These are phyloP conservation scores for Lactarius hengduanensis DNA, from an alignment of 768 basidiomycete species.

Conservation along the genomic window DNA sequence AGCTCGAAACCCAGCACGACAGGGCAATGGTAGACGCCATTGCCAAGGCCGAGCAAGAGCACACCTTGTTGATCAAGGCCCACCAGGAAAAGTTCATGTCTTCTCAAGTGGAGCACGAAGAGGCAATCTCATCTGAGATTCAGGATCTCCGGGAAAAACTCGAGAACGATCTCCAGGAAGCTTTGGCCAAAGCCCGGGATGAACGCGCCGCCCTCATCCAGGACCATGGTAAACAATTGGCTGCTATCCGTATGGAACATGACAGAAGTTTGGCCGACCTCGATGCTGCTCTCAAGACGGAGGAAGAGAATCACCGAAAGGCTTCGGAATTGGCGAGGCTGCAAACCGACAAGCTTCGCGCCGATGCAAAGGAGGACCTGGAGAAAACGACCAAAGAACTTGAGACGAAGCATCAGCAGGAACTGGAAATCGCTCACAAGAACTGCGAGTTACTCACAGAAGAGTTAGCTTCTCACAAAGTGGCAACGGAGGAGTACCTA, in stretches of 20 bases:
- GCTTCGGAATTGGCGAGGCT: constrained; percentile 40
- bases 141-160: constrained; percentile 1
- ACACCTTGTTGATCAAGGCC: constrained; percentile 34
- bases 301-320: constrained; percentile 38
- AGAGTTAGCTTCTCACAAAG: constrained; percentile 57
- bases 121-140: constrained; percentile 35
- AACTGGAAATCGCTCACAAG: constrained; percentile 43
- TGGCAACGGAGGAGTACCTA: constrained; percentile 43
- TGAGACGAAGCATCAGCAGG: constrained; percentile 47
- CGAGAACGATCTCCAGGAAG: constrained; percentile 18
- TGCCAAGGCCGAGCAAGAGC: constrained; percentile 36
- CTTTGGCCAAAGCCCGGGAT: constrained; percentile 7
- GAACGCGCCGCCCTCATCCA: constrained; percentile 9
- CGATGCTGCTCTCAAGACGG: constrained; percentile 41
- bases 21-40: constrained; percentile 23
- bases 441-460: constrained; percentile 41
- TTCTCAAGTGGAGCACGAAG: constrained; percentile 50
- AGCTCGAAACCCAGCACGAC: constrained; percentile 18
- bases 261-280: constrained; percentile 35
- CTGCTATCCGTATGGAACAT: constrained; percentile 15
- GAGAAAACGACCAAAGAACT: constrained; percentile 48
- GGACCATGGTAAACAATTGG: constrained; percentile 10
- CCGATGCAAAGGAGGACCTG: constrained; percentile 50
- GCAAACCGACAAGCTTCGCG: constrained; percentile 38
- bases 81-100: constrained; percentile 43